Evolutionary conservation across 163 green algal genomes (phyloP).

Genomic region (Scenedesmus sp.): DNA sequence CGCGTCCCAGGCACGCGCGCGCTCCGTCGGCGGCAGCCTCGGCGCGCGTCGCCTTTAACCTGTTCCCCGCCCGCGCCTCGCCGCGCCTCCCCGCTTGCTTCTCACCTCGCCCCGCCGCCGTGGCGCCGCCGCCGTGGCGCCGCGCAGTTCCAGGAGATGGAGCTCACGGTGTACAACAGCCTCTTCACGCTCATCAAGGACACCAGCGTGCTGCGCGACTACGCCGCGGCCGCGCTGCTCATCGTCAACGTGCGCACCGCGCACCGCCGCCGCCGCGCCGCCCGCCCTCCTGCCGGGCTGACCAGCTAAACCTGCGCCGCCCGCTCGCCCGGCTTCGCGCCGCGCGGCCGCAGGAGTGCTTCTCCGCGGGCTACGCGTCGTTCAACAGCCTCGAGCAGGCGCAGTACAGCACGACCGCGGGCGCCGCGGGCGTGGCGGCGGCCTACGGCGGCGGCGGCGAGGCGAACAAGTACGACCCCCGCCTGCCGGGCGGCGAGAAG

Average conservation of each 20-base stretch:
- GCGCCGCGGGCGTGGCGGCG: constrained; percentile 27
- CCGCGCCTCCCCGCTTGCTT: too few species aligned
- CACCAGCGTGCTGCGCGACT: constrained; percentile 65
- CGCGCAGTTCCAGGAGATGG: constrained; percentile 57
- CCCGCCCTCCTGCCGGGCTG: neutral
- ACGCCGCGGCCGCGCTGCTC: constrained; percentile 49
- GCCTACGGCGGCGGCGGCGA: neutral
- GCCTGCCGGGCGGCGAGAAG: neutral
- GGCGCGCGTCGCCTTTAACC: too few species aligned
- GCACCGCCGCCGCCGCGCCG: neutral
- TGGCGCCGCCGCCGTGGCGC: too few species aligned
- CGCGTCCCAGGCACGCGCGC: too few species aligned
- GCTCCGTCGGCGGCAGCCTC: too few species aligned
- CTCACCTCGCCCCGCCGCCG: too few species aligned
- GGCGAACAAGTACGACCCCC: constrained; percentile 42
- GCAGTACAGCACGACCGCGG: constrained; percentile 43
- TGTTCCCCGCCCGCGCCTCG: too few species aligned
- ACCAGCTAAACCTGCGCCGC: neutral
- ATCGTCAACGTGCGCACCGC: constrained; percentile 37
- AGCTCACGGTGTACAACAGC: constrained; percentile 66
- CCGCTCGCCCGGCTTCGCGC: neutral
- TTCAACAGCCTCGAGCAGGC: constrained; percentile 38
- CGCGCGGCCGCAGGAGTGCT: constrained; percentile 33
- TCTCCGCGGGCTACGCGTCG: constrained; percentile 41
- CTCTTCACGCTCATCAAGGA: constrained; percentile 68